phyloP scores from a whole-genome alignment of 495 filamentous ascomycete species.

The Penicillium canescens region DNA sequence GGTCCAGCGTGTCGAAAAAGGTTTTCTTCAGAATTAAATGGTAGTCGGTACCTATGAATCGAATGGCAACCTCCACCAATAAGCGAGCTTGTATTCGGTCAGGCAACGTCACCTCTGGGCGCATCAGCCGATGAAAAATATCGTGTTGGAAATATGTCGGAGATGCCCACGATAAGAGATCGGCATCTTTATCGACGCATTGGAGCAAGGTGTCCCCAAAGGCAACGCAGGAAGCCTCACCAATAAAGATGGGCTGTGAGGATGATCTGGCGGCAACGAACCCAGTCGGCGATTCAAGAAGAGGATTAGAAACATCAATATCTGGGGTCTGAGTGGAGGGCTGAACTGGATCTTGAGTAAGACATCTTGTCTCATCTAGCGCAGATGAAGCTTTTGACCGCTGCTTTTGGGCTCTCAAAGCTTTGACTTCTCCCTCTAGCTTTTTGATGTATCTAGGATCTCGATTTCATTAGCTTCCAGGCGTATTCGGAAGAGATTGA shows the following conservation, averaged over 20 bases:
- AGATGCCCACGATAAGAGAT: conserved; percentile 1
- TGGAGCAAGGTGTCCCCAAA: conserved; percentile 12
- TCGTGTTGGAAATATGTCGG: conserved; percentile 12
- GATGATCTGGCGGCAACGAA: conserved; percentile 9
- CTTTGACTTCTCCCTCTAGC: conserved; percentile 9
- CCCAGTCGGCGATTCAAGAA: conserved; percentile 10
- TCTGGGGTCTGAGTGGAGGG: conserved; percentile 3
- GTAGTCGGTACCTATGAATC: conserved; percentile 15
- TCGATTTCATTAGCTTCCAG: too few species aligned
- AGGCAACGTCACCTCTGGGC: conserved; percentile 6
- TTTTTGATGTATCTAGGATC: conserved; percentile 5
- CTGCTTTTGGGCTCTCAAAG: conserved; percentile 5
- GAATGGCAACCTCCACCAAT: conserved; percentile 11
- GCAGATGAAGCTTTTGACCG: background rate
- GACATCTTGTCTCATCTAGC: too few species aligned
- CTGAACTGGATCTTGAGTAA: background rate
- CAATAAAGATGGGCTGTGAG: conserved; percentile 9
- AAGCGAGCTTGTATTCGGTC: conserved; percentile 12
- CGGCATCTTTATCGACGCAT: conserved; percentile 12
- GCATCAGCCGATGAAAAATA: conserved; percentile 9
- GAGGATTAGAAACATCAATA: conserved; percentile 13
- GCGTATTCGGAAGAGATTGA: too few species aligned
- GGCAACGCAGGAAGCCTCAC: conserved; percentile 10
- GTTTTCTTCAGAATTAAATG: conserved; percentile 13
- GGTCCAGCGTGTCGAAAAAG: conserved; percentile 10